Percentiles rank a stretch among this genome's conserved stretches.
Conservation (phyloP, 441 rosid species). For the Adansonia grandidieri region DNA sequence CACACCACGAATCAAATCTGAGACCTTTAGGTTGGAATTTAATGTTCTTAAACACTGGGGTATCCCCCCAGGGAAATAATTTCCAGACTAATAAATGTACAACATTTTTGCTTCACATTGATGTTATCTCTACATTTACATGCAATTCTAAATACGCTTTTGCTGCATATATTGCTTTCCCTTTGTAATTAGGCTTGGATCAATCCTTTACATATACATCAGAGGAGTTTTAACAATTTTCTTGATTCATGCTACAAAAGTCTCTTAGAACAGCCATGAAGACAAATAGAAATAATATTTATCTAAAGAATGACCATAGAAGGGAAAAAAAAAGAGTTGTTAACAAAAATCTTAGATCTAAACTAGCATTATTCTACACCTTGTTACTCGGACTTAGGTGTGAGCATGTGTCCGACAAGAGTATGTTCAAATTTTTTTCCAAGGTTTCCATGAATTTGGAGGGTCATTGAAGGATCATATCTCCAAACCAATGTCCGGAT, state of each 20-base stretch:
- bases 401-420: too few species aligned
- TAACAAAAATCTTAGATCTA: not conserved
- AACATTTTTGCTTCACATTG: not conserved
- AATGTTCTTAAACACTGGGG: not conserved
- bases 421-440: too few species aligned
- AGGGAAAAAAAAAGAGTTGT: not conserved
- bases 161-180: not conserved
- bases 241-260: not conserved
- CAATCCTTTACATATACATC: not conserved
- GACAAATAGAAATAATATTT: not conserved
- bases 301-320: not conserved
- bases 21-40: not conserved
- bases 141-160: not conserved
- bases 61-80: not conserved
- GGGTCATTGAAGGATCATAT: too few species aligned
- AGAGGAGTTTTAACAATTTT: not conserved
- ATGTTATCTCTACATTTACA: constrained; percentile 1
- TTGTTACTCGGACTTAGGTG: too few species aligned
- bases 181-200: not conserved
- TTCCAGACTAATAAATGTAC: not conserved
- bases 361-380: not conserved
- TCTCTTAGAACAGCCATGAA: not conserved
- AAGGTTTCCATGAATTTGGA: too few species aligned
- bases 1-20: not conserved
- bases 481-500: too few species aligned